Evolutionary conservation across 345 rosid genomes (phyloP), one percentile per base, ranked within the genome.

Genomic region (Salix dunnii): DNA sequence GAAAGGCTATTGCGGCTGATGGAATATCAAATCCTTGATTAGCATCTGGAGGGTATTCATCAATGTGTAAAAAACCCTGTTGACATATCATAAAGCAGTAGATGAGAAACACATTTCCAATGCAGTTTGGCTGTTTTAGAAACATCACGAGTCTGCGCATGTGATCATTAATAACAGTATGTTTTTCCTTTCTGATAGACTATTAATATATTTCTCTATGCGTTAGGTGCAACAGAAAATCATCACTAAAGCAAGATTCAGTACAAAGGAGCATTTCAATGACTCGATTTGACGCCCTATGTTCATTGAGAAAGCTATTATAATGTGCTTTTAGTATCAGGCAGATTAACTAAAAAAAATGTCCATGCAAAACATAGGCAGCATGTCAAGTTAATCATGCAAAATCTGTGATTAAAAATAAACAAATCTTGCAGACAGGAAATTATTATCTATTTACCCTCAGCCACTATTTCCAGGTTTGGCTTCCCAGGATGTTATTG

Each of bases 31-130:
- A 94, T 79, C 99, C 97, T 87, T 94, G 98, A 83, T 94, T 94
- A 78, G 98, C 99, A 90, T 94, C 98, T 10, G 99, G 98, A 71
- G 97, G 97, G 83, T 96, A 96, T 74, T 94, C 98, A 86, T 92
- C 97, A 60, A 94, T 90, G 83, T 91, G 98, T 68, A 96, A 83
- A 83, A 94, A 96, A 18, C 99, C 98, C 97, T 93, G 81, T 72
- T 68, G 53, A 77, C 9, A 71, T 73, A 81, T 20, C 46, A 74
- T 62, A 6, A 48, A 77, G 76, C 48, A 75, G 79, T 53, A 43
- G 60, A 72, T 82, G 65, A 87, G 80, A 77, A 76, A 67, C 70
- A 74, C 48, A 76, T 73, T 7, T 11, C 55, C 9, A 28, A 36
- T 36, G 2, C 36, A 67, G 23, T 65, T 74, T 68, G 31, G 71